phyloP scores from a whole-genome alignment of 73 alveolate genomes.

The Paramecium caudatum region DNA sequence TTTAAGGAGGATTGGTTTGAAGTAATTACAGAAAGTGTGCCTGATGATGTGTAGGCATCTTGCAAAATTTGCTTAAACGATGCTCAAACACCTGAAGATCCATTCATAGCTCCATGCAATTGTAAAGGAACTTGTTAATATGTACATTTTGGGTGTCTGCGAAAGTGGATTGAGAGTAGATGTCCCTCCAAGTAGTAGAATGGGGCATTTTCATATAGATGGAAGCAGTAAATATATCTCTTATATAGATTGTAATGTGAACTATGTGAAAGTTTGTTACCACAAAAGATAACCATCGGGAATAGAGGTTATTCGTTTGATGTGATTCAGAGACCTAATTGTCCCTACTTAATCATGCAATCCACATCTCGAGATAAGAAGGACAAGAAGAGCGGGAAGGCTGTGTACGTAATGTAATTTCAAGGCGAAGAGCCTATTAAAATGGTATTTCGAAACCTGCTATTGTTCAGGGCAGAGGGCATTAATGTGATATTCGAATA shows the following conservation, averaged over 20 bases:
- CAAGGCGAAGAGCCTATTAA: background rate
- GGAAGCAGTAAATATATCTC: constrained; percentile 64
- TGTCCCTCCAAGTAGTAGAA: constrained; percentile 26
- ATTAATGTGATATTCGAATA: constrained; percentile 80
- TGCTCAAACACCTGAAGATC: constrained; percentile 62
- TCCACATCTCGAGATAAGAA: constrained; percentile 55
- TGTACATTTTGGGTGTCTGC: constrained; percentile 77
- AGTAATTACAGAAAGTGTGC: background rate
- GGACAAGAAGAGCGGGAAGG: background rate
- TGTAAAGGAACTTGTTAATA: constrained; percentile 78
- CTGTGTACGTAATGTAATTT: background rate
- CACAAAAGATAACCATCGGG: constrained; percentile 55
- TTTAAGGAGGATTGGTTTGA: constrained; percentile 43
- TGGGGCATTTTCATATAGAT: constrained; percentile 58
- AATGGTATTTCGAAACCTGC: background rate
- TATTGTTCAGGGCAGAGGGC: constrained; percentile 80
- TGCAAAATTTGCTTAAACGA: constrained; percentile 79
- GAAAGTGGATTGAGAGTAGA: constrained; percentile 79
- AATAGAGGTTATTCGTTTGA: constrained; percentile 18
- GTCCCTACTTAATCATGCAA: constrained; percentile 38
- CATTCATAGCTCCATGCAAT: constrained; percentile 77
- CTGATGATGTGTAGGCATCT: background rate
- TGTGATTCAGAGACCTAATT: constrained; percentile 40
- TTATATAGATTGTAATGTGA: constrained; percentile 61
- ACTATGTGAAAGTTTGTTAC: constrained; percentile 67